Conservation (phyloP, 2,329 filamentous ascomycete species). For the Pyricularia sp. region DNA sequence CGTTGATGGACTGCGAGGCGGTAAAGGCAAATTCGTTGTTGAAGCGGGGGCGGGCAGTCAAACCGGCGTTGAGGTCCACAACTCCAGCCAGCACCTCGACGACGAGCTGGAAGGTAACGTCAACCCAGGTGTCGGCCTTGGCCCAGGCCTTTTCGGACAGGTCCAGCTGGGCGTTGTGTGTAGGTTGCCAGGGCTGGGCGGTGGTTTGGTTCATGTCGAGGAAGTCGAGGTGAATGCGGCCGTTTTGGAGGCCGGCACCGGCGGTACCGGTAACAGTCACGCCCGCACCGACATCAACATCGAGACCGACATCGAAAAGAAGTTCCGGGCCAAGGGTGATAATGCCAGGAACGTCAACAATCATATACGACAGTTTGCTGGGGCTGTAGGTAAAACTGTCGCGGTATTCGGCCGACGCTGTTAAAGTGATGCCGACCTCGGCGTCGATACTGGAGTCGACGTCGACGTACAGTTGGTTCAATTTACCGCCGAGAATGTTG, state of each 20-base stretch:
- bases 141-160: constrained; percentile 11
- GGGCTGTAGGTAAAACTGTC: constrained; percentile 22
- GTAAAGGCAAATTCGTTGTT: constrained; percentile 12
- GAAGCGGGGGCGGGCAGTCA: constrained; percentile 14
- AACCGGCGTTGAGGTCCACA: constrained; percentile 14
- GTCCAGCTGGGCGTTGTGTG: constrained; percentile 8
- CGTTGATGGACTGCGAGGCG: constrained; percentile 10
- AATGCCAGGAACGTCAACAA: constrained; percentile 26
- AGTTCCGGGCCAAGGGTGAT: constrained; percentile 13
- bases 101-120: constrained; percentile 11
- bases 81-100: constrained; percentile 14
- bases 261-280: constrained; percentile 10
- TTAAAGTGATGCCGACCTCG: constrained; percentile 21
- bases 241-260: constrained; percentile 11
- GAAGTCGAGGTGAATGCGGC: constrained; percentile 15
- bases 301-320: constrained; percentile 4
- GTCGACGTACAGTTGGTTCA: constrained; percentile 27
- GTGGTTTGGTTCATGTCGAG: constrained; percentile 11
- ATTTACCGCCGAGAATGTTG: constrained; percentile 19
- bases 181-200: constrained; percentile 10
- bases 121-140: constrained; percentile 13
- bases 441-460: constrained; percentile 25
- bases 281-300: constrained; percentile 6
- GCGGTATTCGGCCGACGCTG: constrained; percentile 19
- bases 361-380: constrained; percentile 20